A percentile compares a stretch with the other conserved stretches of the same genome.
phyloP scores from a whole-genome alignment of 2,329 filamentous ascomycete genomes.

The Clonostachys chloroleuca region DNA sequence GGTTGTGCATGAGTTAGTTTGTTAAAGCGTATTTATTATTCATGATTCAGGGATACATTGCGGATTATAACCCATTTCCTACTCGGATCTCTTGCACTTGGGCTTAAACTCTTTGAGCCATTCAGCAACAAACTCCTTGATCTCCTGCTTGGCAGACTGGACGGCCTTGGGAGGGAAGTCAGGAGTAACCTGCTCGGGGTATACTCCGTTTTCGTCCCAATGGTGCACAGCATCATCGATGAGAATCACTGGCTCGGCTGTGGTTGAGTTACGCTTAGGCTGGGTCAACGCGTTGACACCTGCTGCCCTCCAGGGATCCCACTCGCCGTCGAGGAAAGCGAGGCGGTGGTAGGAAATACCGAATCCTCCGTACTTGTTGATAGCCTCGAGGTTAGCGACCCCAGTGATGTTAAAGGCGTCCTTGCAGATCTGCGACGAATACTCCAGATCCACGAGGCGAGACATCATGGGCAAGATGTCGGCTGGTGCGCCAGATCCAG shows the following conservation, averaged over 20 bases:
- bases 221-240: slow-evolving; percentile 7
- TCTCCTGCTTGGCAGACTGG: slow-evolving; percentile 1
- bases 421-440: slow-evolving; percentile 57
- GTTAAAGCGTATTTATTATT: too few species aligned
- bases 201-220: slow-evolving; percentile 7
- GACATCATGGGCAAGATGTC: slow-evolving; percentile 67
- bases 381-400: slow-evolving; percentile 56
- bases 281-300: slow-evolving; percentile 60
- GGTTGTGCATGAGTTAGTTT: too few species aligned
- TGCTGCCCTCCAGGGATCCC: slow-evolving; percentile 76
- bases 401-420: slow-evolving; percentile 66
- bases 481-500: slow-evolving; percentile 63
- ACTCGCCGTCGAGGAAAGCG: slow-evolving; percentile 70
- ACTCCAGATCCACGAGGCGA: slow-evolving; percentile 62
- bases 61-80: neutral
- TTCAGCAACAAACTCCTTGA: slow-evolving; percentile 3
- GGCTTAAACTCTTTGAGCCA: slow-evolving; percentile 6
- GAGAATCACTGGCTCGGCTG: slow-evolving; percentile 4
- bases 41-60: too few species aligned
- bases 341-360: slow-evolving; percentile 70
- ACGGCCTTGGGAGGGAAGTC: slow-evolving; percentile 3
- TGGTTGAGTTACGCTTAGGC: slow-evolving; percentile 2
- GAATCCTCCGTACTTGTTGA: slow-evolving; percentile 77
- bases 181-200: neutral
- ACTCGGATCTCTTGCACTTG: neutral